Evolutionary conservation across 805 yeast genomes (phyloP), one percentile per base, ranked within the genome.

Genomic region (Tetrapisispora nanseiensis): DNA sequence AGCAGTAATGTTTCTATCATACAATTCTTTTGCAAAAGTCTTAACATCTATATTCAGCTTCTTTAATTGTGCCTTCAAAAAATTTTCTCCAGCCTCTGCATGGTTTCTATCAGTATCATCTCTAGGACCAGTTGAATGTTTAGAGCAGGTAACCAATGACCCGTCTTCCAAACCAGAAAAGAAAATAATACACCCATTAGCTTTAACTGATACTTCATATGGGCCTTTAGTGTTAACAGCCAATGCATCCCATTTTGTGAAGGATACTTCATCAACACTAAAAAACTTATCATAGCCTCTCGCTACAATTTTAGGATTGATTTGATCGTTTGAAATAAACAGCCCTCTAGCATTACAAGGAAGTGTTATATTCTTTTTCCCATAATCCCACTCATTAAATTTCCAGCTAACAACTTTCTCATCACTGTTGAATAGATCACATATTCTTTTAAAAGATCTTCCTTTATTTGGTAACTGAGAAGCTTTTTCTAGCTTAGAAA

Each of bases 281-380:
- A 86, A 92, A 62, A 92, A 92, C 63, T 92, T 92, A 62, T 92
- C 92, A 59, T 92, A 92, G 0, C 99, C 98, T 51, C 99, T 68
- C 1, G 80, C 78, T 2, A 77, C 78, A 19, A 92, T 82, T 24
- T 47, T 51, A 6, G 64, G 63, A 46, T 56, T 48, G 1, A 46
- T 52, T 1, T 51, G 49, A 13, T 63, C 65, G 7, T 67, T 65
- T 11, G 62, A 59, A 5, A 65, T 82, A 60, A 90, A 90, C 13
- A 90, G 59, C 0, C 98, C 98, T 42, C 98, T 71, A 0, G 97
- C 95, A 40, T 77, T 65, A 5, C 77, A 69, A 0, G 96, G 95
- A 8, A 90, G 65, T 1, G 44, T 45, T 5, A 76, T 65, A 38
- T 71, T 71, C 9, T 67, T 65, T 41, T 70, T 74, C 15, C 77